These are phyloP conservation scores for Termitomyces titanicus DNA, from an alignment of 768 basidiomycete genomes.

Conservation along the genomic window DNA sequence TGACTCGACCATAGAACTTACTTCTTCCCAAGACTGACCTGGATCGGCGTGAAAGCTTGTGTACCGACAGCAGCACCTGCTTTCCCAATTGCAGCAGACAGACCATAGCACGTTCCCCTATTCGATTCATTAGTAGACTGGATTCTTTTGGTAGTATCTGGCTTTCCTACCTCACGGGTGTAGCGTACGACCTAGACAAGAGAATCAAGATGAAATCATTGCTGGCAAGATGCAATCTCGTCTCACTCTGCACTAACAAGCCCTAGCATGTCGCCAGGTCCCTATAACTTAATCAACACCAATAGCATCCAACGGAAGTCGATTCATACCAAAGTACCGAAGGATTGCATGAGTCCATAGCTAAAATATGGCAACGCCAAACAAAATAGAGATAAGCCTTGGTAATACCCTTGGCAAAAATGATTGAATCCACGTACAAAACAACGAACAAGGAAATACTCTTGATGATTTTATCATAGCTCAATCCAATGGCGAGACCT, in stretches of 20 bases:
- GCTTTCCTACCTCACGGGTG: conserved; percentile 51
- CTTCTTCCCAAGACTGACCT: conserved; percentile 63
- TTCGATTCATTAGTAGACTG: neutral
- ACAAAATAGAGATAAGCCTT: conserved; percentile 1
- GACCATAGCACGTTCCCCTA: conserved; percentile 66
- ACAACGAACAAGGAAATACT: conserved; percentile 65
- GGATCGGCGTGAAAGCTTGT: conserved; percentile 68
- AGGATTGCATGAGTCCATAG: conserved; percentile 71
- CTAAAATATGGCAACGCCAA: conserved; percentile 26
- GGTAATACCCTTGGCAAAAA: neutral
- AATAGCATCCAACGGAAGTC: neutral
- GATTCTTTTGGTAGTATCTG: neutral
- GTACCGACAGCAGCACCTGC: conserved; percentile 71
- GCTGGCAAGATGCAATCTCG: neutral
- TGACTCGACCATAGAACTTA: conserved; percentile 19
- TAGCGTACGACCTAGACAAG: conserved; percentile 50
- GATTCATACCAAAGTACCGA: conserved; percentile 54
- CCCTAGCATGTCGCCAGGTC: conserved; percentile 70
- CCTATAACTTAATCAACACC: conserved; percentile 30
- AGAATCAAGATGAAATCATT: neutral
- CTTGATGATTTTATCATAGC: conserved; percentile 59
- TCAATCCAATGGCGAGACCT: conserved; percentile 56
- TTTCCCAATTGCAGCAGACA: conserved; percentile 67
- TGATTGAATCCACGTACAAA: conserved; percentile 42
- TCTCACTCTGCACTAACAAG: conserved; percentile 63